Evolutionary conservation across 768 basidiomycete genomes (phyloP).

Genomic region (Amanita inopinata): DNA sequence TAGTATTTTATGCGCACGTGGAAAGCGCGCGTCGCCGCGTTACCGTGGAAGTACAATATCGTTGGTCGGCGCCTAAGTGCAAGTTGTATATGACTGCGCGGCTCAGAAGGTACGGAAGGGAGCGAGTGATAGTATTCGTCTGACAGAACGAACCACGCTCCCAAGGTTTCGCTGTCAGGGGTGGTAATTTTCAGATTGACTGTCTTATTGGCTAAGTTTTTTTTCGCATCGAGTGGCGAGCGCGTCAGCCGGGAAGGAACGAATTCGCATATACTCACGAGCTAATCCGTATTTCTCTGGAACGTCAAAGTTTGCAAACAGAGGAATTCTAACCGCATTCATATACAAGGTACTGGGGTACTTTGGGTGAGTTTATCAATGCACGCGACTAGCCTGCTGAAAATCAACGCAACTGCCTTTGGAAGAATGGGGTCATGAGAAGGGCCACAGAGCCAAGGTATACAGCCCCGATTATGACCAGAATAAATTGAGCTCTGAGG

Average conservation of each 20-base stretch:
- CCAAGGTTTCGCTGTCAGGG: constrained; percentile 67
- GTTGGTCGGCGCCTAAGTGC: constrained; percentile 59
- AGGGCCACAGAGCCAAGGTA: constrained; percentile 46
- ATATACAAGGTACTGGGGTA: constrained; percentile 43
- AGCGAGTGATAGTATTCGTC: constrained; percentile 50
- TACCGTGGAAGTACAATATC: constrained; percentile 90
- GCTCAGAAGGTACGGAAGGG: constrained; percentile 26
- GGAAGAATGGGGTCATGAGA: constrained; percentile 53
- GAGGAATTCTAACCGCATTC: constrained; percentile 56
- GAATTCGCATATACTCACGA: constrained; percentile 42
- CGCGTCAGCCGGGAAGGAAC: no score
- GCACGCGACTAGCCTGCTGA: no score
- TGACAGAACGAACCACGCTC: constrained; percentile 79
- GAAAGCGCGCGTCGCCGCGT: constrained; percentile 71
- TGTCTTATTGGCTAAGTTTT: constrained; percentile 61
- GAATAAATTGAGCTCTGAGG: constrained; percentile 19
- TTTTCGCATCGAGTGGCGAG: no score
- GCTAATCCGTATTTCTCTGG: constrained; percentile 80
- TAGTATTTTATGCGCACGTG: constrained; percentile 61
- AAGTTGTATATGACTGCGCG: constrained; percentile 33
- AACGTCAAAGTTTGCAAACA: constrained; percentile 47
- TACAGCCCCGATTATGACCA: constrained; percentile 35
- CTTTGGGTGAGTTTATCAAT: constrained; percentile 1
- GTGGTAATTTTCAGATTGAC: constrained; percentile 63
- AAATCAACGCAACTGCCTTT: constrained; percentile 48